Evolutionary conservation across 306 rosid genomes (phyloP), one percentile per base, ranked within the genome.

Genomic region (Acacia confusa): DNA sequence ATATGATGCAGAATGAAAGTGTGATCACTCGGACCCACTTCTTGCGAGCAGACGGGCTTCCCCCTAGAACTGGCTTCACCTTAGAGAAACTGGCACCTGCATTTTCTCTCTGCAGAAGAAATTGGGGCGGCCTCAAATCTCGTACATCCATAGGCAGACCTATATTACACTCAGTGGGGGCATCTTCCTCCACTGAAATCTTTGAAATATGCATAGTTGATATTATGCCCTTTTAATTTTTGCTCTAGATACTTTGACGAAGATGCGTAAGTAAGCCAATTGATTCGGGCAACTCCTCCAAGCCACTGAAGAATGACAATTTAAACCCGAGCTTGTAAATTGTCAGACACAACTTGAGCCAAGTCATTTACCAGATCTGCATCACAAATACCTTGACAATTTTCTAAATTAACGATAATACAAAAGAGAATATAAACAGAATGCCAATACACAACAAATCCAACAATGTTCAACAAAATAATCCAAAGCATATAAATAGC

Each of bases 71-170:
- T 30, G 92, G 83, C 80, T 85, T 92, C 30, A 87, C 83, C 78
- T 91, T 95, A 13, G 97, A 92, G 81, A 92, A 90, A 72, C 91
- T 90, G 17, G 89, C 68, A 13, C 64, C 87, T 17, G 40, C 70
- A 60, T 57, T 82, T 41, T 92, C 97, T 66, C 86, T 84, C 48
- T 76, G 88, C 14, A 87, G 84, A 3, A 63, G 69, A 53, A 80
- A 75, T 17, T 52, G 90, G 69, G 88, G 86, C n/a, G 58, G 78
- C 38, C 83, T 79, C 24, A 80, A 86, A 75, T 84, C n/a, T 50
- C 40, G 48, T 67, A 10, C 60, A 24, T 30, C 76, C 30, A 53
- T 3, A 57, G 64, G 64, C 64, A 57, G 14, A 2, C 64, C 64
- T 57, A 57, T 57, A 57, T 10, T 22, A 57, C 64, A 57, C 27